phyloP scores from a whole-genome alignment of 495 filamentous ascomycete species.

The Beverwykella pulmonaria region DNA sequence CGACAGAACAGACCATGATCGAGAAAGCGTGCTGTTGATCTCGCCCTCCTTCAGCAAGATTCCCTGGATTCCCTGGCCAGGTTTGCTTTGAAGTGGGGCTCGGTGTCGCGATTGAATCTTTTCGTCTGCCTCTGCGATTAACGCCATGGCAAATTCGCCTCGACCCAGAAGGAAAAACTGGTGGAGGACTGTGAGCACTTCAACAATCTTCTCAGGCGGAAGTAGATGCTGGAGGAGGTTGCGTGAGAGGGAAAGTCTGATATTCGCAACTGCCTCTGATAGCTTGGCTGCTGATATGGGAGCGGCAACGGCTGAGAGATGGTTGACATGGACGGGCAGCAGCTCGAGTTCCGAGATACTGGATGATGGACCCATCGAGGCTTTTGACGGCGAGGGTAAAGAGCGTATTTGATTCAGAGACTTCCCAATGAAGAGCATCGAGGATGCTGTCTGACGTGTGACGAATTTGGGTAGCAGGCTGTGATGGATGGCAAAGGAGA shows the following conservation, averaged over 20 bases:
- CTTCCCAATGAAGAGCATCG: slow-evolving; percentile 87
- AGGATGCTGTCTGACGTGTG: slow-evolving; percentile 69
- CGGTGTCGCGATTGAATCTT: slow-evolving; percentile 60
- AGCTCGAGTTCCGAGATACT: slow-evolving; percentile 63
- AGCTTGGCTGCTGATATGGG: slow-evolving; percentile 74
- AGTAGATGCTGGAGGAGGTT: slow-evolving; percentile 79
- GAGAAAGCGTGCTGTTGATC: slow-evolving; percentile 68
- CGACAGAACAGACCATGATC: slow-evolving; percentile 76
- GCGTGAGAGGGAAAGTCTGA: slow-evolving; percentile 77
- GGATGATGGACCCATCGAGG: slow-evolving; percentile 42
- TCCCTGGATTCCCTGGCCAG: slow-evolving; percentile 50
- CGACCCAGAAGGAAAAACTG: slow-evolving; percentile 85
- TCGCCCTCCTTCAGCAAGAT: slow-evolving; percentile 85
- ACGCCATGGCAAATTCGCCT: slow-evolving; percentile 85
- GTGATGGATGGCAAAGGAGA: slow-evolving; percentile 56
- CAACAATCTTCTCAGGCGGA: slow-evolving; percentile 72
- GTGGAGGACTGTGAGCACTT: slow-evolving; percentile 74
- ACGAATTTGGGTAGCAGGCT: slow-evolving; percentile 77
- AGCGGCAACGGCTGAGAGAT: slow-evolving; percentile 69
- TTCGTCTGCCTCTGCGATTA: slow-evolving; percentile 82
- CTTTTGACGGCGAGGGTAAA: slow-evolving; percentile 47
- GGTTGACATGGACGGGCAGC: slow-evolving; percentile 69
- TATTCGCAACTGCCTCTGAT: slow-evolving; percentile 69
- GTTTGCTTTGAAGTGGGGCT: slow-evolving; percentile 40
- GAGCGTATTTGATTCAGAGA: slow-evolving; percentile 78